These are phyloP conservation scores for Annulohypoxylon nitens DNA, from an alignment of 495 filamentous ascomycete species.

Conservation along the genomic window DNA sequence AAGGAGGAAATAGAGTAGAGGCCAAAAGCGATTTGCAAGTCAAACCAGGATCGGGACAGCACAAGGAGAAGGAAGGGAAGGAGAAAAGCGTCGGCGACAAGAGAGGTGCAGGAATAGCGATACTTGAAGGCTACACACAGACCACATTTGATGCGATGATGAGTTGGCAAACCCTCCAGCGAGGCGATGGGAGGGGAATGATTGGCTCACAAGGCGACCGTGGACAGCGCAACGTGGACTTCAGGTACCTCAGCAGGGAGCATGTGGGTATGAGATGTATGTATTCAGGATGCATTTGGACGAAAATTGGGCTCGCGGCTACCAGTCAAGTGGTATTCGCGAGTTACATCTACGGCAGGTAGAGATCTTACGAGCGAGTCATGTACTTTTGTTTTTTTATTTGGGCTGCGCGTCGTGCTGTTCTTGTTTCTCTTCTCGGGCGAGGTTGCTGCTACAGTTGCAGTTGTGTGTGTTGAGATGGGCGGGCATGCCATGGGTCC, in stretches of 20 bases:
- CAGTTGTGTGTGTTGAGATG: constrained; percentile 37
- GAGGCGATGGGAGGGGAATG: constrained; percentile 48
- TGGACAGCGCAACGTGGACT: constrained; percentile 52
- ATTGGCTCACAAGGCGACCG: constrained; percentile 50
- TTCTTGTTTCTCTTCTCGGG: constrained; percentile 20
- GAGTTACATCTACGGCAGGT: constrained; percentile 16
- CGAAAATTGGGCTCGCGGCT: constrained; percentile 31
- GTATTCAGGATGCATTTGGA: constrained; percentile 38
- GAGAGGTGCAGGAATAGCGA: constrained; percentile 48
- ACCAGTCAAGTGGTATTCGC: constrained; percentile 38
- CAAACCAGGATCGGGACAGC: constrained; percentile 10
- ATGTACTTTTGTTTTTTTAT: constrained; percentile 25
- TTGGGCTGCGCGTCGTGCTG: constrained; percentile 1
- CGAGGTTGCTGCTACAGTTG: constrained; percentile 17
- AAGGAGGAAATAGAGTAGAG: constrained; percentile 16
- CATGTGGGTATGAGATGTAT: constrained; percentile 45
- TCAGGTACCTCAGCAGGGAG: constrained; percentile 50
- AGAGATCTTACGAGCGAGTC: constrained; percentile 21
- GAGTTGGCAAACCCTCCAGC: constrained; percentile 58
- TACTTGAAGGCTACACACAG: constrained; percentile 59
- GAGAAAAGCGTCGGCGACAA: constrained; percentile 37
- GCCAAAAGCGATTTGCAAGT: neutral
- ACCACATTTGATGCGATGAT: constrained; percentile 62
- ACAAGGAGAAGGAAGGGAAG: constrained; percentile 30
- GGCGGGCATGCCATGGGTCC: constrained; percentile 49